phyloP scores from a whole-genome alignment of 441 rosid species.

The Croton setiger region DNA sequence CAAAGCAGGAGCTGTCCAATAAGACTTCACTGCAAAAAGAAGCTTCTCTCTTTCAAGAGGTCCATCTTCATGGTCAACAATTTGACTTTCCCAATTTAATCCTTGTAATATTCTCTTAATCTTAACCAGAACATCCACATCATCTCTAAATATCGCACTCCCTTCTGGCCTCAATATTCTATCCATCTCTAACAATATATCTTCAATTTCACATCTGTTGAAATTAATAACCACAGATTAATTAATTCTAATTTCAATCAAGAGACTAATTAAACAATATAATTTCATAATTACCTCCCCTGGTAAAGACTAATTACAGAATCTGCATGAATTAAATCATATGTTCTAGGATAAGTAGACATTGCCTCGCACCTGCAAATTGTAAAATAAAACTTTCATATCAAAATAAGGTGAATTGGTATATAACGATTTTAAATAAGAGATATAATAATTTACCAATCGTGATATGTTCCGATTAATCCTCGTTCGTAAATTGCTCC shows the following conservation, averaged over 20 bases:
- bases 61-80: slow-evolving; percentile 72
- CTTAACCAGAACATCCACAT: slow-evolving; percentile 50
- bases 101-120: slow-evolving; percentile 45
- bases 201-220: slow-evolving; percentile 52
- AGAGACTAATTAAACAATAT: too few species aligned
- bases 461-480: slow-evolving; percentile 72
- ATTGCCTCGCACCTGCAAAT: slow-evolving; percentile 81
- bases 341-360: slow-evolving; percentile 91
- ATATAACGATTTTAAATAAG: too few species aligned
- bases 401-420: too few species aligned
- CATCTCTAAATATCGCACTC: slow-evolving; percentile 51
- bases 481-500: slow-evolving; percentile 88
- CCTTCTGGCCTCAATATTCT: slow-evolving; percentile 68
- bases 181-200: slow-evolving; percentile 60
- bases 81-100: slow-evolving; percentile 46
- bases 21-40: slow-evolving; percentile 52
- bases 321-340: slow-evolving; percentile 72
- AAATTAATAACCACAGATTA: background rate
- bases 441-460: slow-evolving; percentile 42
- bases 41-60: slow-evolving; percentile 58
- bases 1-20: slow-evolving; percentile 44
- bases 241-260: background rate
- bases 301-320: slow-evolving; percentile 44
- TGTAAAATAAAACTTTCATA: background rate
- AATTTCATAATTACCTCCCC: slow-evolving; percentile 29